Evolutionary conservation across 2,329 filamentous ascomycete genomes (phyloP).

Genomic region (Alternaria conjuncta): DNA sequence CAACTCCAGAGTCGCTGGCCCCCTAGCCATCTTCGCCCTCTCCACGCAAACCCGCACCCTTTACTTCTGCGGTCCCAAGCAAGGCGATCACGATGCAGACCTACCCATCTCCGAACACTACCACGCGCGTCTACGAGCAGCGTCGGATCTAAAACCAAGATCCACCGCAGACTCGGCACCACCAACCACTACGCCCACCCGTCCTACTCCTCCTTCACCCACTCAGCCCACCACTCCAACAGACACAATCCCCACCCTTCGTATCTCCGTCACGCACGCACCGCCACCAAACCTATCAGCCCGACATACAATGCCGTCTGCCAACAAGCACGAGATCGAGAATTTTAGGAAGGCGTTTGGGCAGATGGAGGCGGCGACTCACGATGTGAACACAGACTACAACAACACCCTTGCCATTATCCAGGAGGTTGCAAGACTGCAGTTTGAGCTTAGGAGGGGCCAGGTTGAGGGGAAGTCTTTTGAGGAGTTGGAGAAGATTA

Average conservation of each 20-base stretch:
- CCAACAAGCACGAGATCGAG: neutral
- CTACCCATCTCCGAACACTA: neutral
- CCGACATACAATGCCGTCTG: neutral
- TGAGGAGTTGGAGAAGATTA: neutral
- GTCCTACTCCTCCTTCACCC: too few species aligned
- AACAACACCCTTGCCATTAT: neutral
- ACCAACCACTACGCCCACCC: neutral
- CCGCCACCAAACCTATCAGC: neutral
- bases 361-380: neutral
- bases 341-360: neutral
- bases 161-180: neutral
- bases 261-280: neutral
- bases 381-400: neutral
- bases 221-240: neutral
- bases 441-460: neutral
- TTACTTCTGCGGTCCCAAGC: constrained; percentile 5
- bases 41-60: neutral
- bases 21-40: neutral
- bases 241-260: neutral
- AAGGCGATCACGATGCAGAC: neutral
- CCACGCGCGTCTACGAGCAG: neutral
- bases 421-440: neutral
- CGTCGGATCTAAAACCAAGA: neutral
- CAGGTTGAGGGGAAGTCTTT: neutral
- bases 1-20: neutral